These are phyloP conservation scores for Mangifera indica DNA, from an alignment of 345 rosid genomes.

Conservation along the genomic window DNA sequence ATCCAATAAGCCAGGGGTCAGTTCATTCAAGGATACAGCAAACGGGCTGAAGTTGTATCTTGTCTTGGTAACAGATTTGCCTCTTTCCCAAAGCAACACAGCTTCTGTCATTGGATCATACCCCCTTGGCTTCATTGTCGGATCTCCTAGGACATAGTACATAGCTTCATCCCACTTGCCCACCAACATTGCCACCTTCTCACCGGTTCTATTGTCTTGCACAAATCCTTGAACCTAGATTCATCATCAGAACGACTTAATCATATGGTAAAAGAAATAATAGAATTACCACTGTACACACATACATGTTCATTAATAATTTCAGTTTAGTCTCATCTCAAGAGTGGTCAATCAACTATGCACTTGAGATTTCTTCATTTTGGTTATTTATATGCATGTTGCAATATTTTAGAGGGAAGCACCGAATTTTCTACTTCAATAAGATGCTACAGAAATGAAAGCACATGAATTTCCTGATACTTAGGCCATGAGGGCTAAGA, in stretches of 20 bases:
- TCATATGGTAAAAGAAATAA: background rate
- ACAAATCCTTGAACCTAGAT: constrained; percentile 93
- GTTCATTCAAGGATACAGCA: constrained; percentile 87
- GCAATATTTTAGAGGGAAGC: background rate
- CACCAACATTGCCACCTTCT: constrained; percentile 91
- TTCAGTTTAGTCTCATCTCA: background rate
- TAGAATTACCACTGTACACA: background rate
- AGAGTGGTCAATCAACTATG: background rate
- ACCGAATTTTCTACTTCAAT: background rate
- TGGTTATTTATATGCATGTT: background rate
- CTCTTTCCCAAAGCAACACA: constrained; percentile 91
- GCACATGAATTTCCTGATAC: constrained; percentile 1
- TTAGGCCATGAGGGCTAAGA: background rate
- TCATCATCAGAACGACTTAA: constrained; percentile 1
- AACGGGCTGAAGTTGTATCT: constrained; percentile 93
- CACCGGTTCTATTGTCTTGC: constrained; percentile 91
- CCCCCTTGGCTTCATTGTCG: constrained; percentile 81
- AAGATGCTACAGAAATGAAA: background rate
- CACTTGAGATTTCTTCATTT: background rate
- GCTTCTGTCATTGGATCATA: constrained; percentile 98
- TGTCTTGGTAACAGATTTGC: constrained; percentile 65
- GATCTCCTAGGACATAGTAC: constrained; percentile 93
- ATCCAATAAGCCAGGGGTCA: constrained; percentile 69
- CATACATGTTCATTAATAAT: background rate
- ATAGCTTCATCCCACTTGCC: constrained; percentile 99